A percentile compares a stretch with the other conserved stretches of the same genome.
These are phyloP conservation scores for Euphorbia peplus DNA, from an alignment of 345 rosid species.

Conservation along the genomic window DNA sequence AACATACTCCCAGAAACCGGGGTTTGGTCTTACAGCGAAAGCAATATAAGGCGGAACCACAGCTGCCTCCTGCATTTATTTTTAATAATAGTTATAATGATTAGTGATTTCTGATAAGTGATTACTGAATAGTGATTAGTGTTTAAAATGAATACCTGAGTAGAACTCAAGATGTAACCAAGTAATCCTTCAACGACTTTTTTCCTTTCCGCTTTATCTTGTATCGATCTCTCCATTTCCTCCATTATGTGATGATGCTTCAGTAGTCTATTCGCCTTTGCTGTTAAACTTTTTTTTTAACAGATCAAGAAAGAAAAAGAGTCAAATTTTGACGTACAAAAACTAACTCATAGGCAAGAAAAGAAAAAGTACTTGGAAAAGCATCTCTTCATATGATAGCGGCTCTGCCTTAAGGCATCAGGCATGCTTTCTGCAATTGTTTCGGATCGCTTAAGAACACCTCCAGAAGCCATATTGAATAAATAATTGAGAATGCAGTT, in stretches of 20 bases:
- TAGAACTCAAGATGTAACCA: conserved; percentile 68
- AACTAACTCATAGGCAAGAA: not conserved
- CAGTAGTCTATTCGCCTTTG: conserved; percentile 62
- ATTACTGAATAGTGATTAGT: too few relatives aligned
- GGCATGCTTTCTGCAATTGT: conserved; percentile 83
- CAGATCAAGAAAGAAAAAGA: not conserved
- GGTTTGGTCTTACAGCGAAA: conserved; percentile 75
- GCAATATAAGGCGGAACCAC: conserved; percentile 81
- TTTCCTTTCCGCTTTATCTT: conserved; percentile 52
- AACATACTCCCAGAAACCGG: conserved; percentile 88
- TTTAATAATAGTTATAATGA: too few relatives aligned
- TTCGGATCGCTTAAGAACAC: conserved; percentile 30
- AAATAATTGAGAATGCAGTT: not conserved
- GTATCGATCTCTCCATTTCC: conserved; percentile 58
- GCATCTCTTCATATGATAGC: conserved; percentile 74
- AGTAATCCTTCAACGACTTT: conserved; percentile 70
- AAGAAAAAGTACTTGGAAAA: conserved; percentile 48
- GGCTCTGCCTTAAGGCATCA: conserved; percentile 72
- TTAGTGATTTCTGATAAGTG: too few relatives aligned
- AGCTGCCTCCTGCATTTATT: conserved; percentile 75
- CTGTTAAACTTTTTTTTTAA: conserved; percentile 42
- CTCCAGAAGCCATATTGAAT: conserved; percentile 11
- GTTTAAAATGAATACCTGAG: conserved; percentile 53
- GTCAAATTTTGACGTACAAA: not conserved
- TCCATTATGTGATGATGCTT: conserved; percentile 58